Base-by-base conservation (phyloP, 2,329 filamentous ascomycete species). In the Zymoseptoria crescenta region DNA sequence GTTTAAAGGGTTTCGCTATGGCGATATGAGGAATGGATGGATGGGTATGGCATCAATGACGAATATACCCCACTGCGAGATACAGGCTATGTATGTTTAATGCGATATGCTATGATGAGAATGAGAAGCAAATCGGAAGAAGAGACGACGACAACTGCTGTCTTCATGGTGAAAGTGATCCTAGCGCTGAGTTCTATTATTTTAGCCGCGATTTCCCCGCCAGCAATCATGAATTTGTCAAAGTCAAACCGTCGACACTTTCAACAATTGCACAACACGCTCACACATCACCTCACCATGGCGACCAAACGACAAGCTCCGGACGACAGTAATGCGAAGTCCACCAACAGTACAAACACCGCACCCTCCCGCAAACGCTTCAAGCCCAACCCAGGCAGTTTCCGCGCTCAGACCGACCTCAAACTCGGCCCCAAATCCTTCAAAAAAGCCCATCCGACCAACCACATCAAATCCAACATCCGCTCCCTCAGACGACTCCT, bases 381-480 rank as follows among this genome's bases (percentile, higher is more conserved):
- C 56, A 60, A 62, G 45, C 64, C 63, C 13, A 54, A 59, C 54
- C 24, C 52, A 27, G 55, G 35, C 55, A 54, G 35, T 19, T 51
- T 21, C 50, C 50, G 28, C 49, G 49, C 24, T 49, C 56, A 16
- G 29, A 55, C 50, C 7, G 62, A 65, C 51, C 59, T 64, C 35
- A 45, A 45, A 45, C 35, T 45, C 13, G 63, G 64, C 49, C 61
- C 57, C 27, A 68, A 69, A 54, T 68, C 69, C 8, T 69, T 67
- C 60, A 69, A 70, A 54, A 74, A 72, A 59, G 65, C 70, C 28
- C 68, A 73, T 59, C 70, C 75, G 16, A 71, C 84, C 53, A 83
- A 83, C 70, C 82, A 82, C 68, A 79, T 88, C 55, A 91, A 88
- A 75, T 88, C 88, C 74, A 83, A 87, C 52, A 84, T 85, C 59